Base-by-base conservation (phyloP, 257 asterid genomes). In the Pogostemon cablin region DNA sequence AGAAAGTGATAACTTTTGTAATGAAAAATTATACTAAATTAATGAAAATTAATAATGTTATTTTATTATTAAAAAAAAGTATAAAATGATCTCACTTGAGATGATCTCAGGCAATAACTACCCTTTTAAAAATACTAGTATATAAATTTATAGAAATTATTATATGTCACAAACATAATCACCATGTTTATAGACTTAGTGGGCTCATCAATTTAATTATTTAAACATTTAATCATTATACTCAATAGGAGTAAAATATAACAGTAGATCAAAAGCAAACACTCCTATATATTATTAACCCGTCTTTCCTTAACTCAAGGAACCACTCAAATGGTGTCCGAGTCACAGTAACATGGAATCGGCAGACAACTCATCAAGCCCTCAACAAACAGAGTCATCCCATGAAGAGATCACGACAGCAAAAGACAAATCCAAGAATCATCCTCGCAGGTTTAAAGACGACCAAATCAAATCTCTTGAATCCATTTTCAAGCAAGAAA, bases 391-490 rank as follows among this genome's bases (percentile, higher is more conserved):
- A 3, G 71, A 71, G 35, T 39, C 47, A 32, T 39, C 74, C 52
- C 35, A 64, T 25, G 56, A 58, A 40, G 76, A 72, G 40, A 78
- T 25, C 37, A 42, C 34, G 34, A 8, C 43, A 35, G 12, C 76
- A 25, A 77, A 80, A 60, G 78, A 54, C 49, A 79, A 72, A 61
- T 69, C 42, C 50, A 78, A 67, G 17, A 73, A 35, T 9, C 66
- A 62, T 42, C 68, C 72, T 3, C 82, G 79, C 57, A 83, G 93
- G 75, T 85, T 85, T 42, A 72, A 12, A 2, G 79, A 80, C 34
- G 86, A 79, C 3, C 90, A 85, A 54, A 79, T 83, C 32, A 79
- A 62, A 34, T 81, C 86, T 0, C 40, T 85, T 3, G 90, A 85
- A 60, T 74, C 83, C 11, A 77, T 81, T 35, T 85, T 85, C 83